Percentiles rank a stretch among this genome's conserved stretches.
These are phyloP conservation scores for Trypethelium eluteriae DNA, from an alignment of 495 filamentous ascomycete genomes.

Conservation along the genomic window DNA sequence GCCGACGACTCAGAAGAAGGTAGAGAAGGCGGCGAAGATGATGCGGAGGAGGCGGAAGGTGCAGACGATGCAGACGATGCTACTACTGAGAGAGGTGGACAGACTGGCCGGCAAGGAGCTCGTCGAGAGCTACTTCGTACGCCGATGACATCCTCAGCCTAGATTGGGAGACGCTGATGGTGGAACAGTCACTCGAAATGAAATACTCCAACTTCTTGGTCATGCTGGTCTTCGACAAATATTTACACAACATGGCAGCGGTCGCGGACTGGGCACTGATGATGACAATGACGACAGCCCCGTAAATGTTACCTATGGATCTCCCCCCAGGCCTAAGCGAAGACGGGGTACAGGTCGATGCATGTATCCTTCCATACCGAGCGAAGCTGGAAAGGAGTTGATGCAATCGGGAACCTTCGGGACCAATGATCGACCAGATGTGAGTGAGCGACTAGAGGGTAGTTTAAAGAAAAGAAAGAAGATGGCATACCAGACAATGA, in stretches of 20 bases:
- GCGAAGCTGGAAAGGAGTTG: constrained; percentile 61
- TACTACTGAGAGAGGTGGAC: not conserved
- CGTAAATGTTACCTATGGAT: constrained; percentile 17
- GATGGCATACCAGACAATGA: constrained; percentile 60
- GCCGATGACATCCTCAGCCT: not conserved
- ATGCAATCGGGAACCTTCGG: constrained; percentile 79
- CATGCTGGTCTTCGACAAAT: constrained; percentile 36
- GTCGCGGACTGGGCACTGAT: constrained; percentile 23
- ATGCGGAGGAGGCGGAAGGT: constrained; percentile 37
- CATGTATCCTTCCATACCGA: constrained; percentile 68
- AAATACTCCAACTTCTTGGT: constrained; percentile 38
- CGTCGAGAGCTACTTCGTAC: constrained; percentile 5
- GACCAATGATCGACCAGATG: constrained; percentile 46
- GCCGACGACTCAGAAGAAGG: constrained; percentile 36
- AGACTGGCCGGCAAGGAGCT: constrained; percentile 6
- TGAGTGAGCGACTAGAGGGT: constrained; percentile 39
- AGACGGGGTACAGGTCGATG: constrained; percentile 20
- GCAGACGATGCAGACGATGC: constrained; percentile 26
- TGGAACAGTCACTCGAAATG: constrained; percentile 35
- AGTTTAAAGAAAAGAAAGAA: constrained; percentile 50
- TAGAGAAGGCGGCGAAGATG: constrained; percentile 38
- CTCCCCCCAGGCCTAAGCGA: constrained; percentile 15
- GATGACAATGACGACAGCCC: constrained; percentile 37
- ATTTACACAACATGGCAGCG: constrained; percentile 27
- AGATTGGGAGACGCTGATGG: constrained; percentile 10